Evolutionary conservation across 768 basidiomycete species (phyloP), one percentile per base, ranked within the genome.

Genomic region (Pisolithus tinctorius): DNA sequence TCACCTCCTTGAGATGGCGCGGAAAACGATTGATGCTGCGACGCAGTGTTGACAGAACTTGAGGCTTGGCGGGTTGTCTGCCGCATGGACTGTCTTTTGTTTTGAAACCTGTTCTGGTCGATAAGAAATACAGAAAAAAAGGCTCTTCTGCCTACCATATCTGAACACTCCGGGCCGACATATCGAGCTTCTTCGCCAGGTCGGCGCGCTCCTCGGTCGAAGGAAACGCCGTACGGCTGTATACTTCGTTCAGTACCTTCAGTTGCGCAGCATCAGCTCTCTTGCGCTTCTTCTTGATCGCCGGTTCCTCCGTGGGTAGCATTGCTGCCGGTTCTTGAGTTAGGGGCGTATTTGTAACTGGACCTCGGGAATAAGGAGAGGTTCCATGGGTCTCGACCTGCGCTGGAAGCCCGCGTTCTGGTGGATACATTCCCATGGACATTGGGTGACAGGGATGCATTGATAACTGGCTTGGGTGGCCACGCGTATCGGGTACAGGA

Each of bases 271-370:
- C 84, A 58, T 89, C 87, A 6, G 88, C 89, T 52, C 88, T 82
- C 74, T 88, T 88, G 66, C 88, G 80, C 69, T 91, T 91, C 74
- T 89, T 90, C 75, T 91, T 92, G 58, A 89, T 82, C 39, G 78
- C 73, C n/a, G 85, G 79, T 56, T 84, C 83, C 49, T 86, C 80
- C 31, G 72, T 63, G 36, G 75, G 68, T 62, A 69, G 59, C 60
- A 69, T 58, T 3, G 57, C 57, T 55, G 62, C 37, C 43, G 67
- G 69, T 20, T 70, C 67, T 50, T 70, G 62, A 9, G 69, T 69
- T 17, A 70, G 58, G 34, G 55, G 60, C 5, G 57, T 51, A 48
- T 63, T 66, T 29, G 65, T 70, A 31, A 70, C 60, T 3, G 56
- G 30, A 23, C 63, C 66, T 52, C 76, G 80, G 23, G 82, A 71